Percentiles rank a stretch among this genome's conserved stretches.
phyloP scores from a whole-genome alignment of 1,284 basidiomycete genomes.

The Boletus putidus region DNA sequence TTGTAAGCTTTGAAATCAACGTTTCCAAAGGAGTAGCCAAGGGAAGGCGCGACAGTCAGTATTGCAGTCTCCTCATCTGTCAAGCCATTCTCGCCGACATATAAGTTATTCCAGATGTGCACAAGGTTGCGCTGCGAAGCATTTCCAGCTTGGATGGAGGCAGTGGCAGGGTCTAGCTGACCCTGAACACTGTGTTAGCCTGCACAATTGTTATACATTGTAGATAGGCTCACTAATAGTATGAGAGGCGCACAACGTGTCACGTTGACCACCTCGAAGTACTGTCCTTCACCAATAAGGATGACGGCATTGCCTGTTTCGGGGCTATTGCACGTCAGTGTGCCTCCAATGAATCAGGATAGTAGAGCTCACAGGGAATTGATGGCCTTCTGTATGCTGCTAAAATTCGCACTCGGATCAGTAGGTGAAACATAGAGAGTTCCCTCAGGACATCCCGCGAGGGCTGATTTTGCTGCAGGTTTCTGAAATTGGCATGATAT shows the following conservation, averaged over 20 bases:
- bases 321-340: constrained; percentile 37
- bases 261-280: constrained; percentile 60
- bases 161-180: constrained; percentile 45
- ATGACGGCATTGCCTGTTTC: constrained; percentile 45
- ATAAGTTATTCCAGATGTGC: constrained; percentile 51
- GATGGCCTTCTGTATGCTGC: constrained; percentile 54
- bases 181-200: constrained; percentile 42
- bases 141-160: constrained; percentile 37
- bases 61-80: constrained; percentile 58
- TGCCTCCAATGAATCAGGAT: neutral
- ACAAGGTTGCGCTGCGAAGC: constrained; percentile 52
- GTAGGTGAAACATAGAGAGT: constrained; percentile 59
- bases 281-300: constrained; percentile 62
- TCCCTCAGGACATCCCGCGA: constrained; percentile 54
- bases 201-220: neutral
- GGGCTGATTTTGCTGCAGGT: constrained; percentile 40
- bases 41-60: constrained; percentile 52
- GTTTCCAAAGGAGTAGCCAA: constrained; percentile 55
- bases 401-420: constrained; percentile 48
- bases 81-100: constrained; percentile 42
- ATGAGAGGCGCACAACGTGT: constrained; percentile 55
- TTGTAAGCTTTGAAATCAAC: constrained; percentile 65
- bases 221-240: constrained; percentile 44
- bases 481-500: constrained; percentile 55
- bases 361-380: constrained; percentile 47